Evolutionary conservation across 2,329 filamentous ascomycete genomes (phyloP), one percentile per base, ranked within the genome.

Genomic region (Cephalotrichum gorgonifer): DNA sequence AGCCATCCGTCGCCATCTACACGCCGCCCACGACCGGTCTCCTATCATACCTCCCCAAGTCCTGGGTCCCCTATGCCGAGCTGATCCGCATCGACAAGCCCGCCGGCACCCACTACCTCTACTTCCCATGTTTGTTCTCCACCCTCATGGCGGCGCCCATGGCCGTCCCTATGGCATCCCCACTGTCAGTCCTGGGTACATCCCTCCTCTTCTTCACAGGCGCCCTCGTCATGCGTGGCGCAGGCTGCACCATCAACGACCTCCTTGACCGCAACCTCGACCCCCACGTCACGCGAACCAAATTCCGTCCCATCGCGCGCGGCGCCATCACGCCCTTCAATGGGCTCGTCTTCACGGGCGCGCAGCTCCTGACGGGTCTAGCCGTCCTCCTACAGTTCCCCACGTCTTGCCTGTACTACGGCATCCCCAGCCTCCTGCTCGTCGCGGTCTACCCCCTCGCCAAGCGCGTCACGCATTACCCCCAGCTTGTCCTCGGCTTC

Each of bases 261-360:
- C 79, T 94, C 46, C 90, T 88, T 85, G 89, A 95, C 64, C 80
- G 87, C 49, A 86, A 93, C 57, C 81, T 95, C 15, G 89, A 95
- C 64, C 83, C 85, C 6, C 78, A 88, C 54, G 88, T 95, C 14
- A 67, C 76, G 2, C 78, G 89, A 44, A 94, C 87, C 6, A 78
- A 83, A 14, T 71, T 88, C 28, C 82, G 89, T 15, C 89, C 89
- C 3, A 85, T 95, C 52, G 88, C 89, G 1, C 79, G 89, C 12
- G 77, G 85, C 30, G 88, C 88, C 47, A 70, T 95, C 46, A 83
- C 79, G 3, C 85, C 86, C 0, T 75, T 79, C 56, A 71, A 81
- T n/a, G 88, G 80, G 2, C 65, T 93, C 3, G 70, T 81, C 22
- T 95, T 85, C 62, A 87, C 88, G 0, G 84, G 86, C 6, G 73